Evolutionary conservation across 495 filamentous ascomycete genomes (phyloP), one percentile per base, ranked within the genome.

Genomic region (Hyaloscypha hepaticicola): DNA sequence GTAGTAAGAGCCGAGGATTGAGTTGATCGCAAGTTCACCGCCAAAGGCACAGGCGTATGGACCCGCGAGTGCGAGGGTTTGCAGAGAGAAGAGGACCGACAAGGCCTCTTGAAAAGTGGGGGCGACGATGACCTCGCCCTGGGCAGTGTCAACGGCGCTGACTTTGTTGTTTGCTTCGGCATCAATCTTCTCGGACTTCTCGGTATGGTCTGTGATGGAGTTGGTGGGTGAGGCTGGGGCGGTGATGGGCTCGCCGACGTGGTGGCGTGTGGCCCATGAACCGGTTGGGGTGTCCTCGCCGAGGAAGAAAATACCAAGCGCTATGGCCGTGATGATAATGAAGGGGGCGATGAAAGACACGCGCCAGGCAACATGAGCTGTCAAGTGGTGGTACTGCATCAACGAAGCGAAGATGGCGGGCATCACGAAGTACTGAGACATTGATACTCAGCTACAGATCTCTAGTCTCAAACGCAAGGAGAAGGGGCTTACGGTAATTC

Each of bases 31-130:
- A 9, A 96, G 85, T 73, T 96, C 92, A 26, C 82, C 85, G 61
- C 92, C 92, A 71, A 96, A 96, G 24, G 89, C 88, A 78, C 90
- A 95, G 72, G 88, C 84, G 75, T 96, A 96, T 14, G 84, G 83
- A 11, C 84, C 76, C 31, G 86, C 79, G 56, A 90, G 84, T 64
- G 88, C 85, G 59, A 88, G 72, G 14, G 87, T 88, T 67, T 92
- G 88, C 3, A 84, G 79, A 33, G 85, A 89, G 74, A 86, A 78
- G 45, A 86, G 71, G 3, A 92, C 85, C 0, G 62, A 60, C 19
- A 87, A n/a, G 27, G 81, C 79, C 70, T 89, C 87, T 50, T 77
- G 79, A 64, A 86, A 77, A 0, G 87, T 84, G 0, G 90, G 92
- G 45, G 85, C 82, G 26, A 85, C 77, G 28, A 96, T 77, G n/a